Evolutionary conservation across 352 stramenopile genomes (phyloP).

Genomic region (Phytophthora pisi): DNA sequence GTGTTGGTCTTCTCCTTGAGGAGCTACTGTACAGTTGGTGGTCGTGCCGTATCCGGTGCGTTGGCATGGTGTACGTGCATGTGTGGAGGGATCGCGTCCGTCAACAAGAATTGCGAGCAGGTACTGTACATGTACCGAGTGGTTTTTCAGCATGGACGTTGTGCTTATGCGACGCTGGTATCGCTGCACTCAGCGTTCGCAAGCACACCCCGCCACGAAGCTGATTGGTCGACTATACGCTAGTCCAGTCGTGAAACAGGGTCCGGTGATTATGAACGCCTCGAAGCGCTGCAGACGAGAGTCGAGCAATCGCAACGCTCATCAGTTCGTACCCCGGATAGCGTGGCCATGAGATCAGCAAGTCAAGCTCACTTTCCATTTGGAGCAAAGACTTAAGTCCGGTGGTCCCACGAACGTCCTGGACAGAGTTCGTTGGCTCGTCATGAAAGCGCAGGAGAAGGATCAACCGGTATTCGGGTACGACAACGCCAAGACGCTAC

Average conservation of each 20-base stretch:
- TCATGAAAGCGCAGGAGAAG: background rate
- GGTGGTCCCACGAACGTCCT: no score
- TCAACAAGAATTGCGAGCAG: background rate
- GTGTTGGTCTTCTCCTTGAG: background rate
- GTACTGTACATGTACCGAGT: background rate
- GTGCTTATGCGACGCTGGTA: background rate
- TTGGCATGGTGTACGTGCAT: background rate
- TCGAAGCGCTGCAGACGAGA: background rate
- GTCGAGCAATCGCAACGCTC: background rate
- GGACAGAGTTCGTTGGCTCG: background rate
- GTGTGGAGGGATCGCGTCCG: background rate
- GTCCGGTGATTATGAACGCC: background rate
- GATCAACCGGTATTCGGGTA: constrained; percentile 1
- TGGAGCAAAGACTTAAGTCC: background rate
- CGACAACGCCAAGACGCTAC: constrained; percentile 2
- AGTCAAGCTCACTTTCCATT: constrained; percentile 6
- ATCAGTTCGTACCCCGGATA: no score
- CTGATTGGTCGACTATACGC: background rate
- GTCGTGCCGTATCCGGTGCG: background rate
- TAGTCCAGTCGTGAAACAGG: background rate
- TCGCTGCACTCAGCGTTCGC: background rate
- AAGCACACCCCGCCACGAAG: background rate
- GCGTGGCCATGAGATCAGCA: no score
- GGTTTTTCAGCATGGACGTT: no score
- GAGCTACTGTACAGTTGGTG: background rate